phyloP scores from a whole-genome alignment of 2,329 filamentous ascomycete species.

The Penicillium sp. region DNA sequence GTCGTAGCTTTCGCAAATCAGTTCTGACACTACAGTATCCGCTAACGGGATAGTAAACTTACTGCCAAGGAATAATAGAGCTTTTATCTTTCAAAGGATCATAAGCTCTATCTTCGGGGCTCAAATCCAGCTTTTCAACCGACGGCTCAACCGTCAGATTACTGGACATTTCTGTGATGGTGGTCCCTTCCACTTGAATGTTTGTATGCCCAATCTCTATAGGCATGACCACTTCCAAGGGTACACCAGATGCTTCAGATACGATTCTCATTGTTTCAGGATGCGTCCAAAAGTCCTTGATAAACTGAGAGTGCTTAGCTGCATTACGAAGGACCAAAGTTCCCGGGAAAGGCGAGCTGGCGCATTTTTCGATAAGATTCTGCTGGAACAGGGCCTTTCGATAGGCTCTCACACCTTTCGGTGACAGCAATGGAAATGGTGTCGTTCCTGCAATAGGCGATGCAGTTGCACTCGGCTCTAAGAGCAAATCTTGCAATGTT shows the following conservation, averaged over 20 bases:
- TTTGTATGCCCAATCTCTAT: constrained; percentile 28
- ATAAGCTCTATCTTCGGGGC: constrained; percentile 11
- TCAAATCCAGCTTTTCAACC: constrained; percentile 12
- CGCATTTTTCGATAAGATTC: constrained; percentile 11
- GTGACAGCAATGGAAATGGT: constrained; percentile 11
- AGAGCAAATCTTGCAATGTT: constrained; percentile 11
- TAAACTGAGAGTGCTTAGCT: constrained; percentile 20
- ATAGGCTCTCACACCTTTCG: constrained; percentile 12
- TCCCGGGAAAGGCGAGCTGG: constrained; percentile 14
- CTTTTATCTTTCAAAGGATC: constrained; percentile 17
- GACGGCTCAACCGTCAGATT: constrained; percentile 17
- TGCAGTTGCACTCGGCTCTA: constrained; percentile 2
- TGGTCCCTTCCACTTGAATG: constrained; percentile 19
- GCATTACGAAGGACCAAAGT: constrained; percentile 22
- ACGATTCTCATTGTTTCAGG: constrained; percentile 21
- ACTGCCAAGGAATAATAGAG: constrained; percentile 25
- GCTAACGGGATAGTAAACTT: constrained; percentile 1
- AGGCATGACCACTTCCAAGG: constrained; percentile 21
- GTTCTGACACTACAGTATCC: not conserved
- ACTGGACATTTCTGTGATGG: constrained; percentile 12
- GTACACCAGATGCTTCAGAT: constrained; percentile 21
- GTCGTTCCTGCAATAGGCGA: constrained; percentile 12
- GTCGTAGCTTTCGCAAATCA: constrained; percentile 12
- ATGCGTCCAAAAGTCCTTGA: constrained; percentile 25
- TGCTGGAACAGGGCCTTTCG: constrained; percentile 11